phyloP scores from a whole-genome alignment of 768 basidiomycete genomes.

The Phlebiopsis gigantea region DNA sequence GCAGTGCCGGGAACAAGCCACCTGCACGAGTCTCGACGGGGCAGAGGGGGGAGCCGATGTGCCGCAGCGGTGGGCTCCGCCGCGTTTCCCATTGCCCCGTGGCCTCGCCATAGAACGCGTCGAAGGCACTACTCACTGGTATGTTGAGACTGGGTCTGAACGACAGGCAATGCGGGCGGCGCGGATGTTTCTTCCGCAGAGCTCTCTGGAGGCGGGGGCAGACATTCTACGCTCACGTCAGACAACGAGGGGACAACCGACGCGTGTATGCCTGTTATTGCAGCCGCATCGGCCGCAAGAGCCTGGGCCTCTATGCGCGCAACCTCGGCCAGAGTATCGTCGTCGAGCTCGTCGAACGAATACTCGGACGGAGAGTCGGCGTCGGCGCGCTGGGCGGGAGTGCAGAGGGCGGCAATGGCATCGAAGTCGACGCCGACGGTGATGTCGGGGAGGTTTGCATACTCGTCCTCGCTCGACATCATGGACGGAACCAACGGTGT shows the following conservation, averaged over 20 bases:
- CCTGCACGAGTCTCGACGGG: not conserved
- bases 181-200: not conserved
- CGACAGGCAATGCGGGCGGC: not conserved
- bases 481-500: not conserved
- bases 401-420: constrained; percentile 26
- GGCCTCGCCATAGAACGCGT: not conserved
- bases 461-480: constrained; percentile 36
- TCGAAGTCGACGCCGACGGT: constrained; percentile 47
- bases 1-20: no score
- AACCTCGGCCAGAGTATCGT: constrained; percentile 29
- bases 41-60: not conserved
- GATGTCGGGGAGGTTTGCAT: constrained; percentile 47
- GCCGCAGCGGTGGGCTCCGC: not conserved
- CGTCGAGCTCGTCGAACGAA: constrained; percentile 23
- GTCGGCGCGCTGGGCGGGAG: not conserved
- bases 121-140: not conserved
- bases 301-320: constrained; percentile 38
- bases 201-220: not conserved
- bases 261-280: not conserved
- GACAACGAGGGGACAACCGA: not conserved
- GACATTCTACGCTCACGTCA: not conserved
- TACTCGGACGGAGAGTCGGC: constrained; percentile 16
- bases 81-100: not conserved
- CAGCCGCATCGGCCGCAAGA: not conserved
- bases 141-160: not conserved